Base-by-base conservation (phyloP, 352 stramenopile genomes). In the Peronospora destructor region DNA sequence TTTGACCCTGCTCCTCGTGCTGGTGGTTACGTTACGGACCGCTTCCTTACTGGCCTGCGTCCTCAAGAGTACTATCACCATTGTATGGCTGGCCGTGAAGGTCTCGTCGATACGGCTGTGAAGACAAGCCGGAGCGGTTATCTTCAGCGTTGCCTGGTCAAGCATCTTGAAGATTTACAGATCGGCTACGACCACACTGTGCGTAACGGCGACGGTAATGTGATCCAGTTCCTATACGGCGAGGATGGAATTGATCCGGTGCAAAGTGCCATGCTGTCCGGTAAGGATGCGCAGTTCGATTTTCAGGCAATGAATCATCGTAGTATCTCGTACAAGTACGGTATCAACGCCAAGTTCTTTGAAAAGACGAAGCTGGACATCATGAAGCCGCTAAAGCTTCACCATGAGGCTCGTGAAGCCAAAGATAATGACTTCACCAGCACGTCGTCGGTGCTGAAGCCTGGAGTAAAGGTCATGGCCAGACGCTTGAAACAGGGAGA, bases 51-150 rank as follows among this genome's bases (percentile, higher is more conserved):
- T 34, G 97, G 97, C 40, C 68, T 97, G 45, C 75, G 85, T 23
- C 87, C 85, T 19, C 85, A 99, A 70, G 97, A 99, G 71, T 99
- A 99, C 75, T 99, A 99, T 76, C 98, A 99, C 67, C 97, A 99
- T 84, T 99, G 96, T 73, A 99, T 99, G 97, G 96, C 96, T 54
- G 97, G 97, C 12, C 82, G 97, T 59, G 97, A 99, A 80, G 97
- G 97, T 67, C 69, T 98, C 29, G 91, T 98, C 21, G 94, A 98
- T 71, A 99, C 97, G 26, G 97, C 97, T 44, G 97, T 99, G n/a
- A 99, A 99, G 78, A 99, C 97, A 3, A 98, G 91, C 55, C 88
- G 96, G 33, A 98, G 94, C 63, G 97, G 97, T 42, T 99, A 99
- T 66, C 73, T 99, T 12, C 97, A 99, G 75, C 84, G 97, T 46